Conservation (phyloP, 805 yeast genomes). For the Suhomyces sp. region DNA sequence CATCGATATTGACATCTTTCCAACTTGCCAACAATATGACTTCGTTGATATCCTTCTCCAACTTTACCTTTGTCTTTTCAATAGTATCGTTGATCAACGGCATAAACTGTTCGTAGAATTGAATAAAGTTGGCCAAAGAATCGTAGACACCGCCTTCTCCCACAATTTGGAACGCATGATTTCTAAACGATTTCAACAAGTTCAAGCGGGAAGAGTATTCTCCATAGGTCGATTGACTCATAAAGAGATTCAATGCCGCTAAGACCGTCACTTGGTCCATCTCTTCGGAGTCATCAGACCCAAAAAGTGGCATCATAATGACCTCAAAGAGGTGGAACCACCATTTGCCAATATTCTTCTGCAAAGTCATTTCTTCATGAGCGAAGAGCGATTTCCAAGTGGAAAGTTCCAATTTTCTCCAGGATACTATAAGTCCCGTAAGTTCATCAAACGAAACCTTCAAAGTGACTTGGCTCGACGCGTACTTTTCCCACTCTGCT, state of each 20-base stretch:
- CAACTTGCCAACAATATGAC: constrained; percentile 89
- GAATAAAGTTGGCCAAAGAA: constrained; percentile 55
- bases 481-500: constrained; percentile 92
- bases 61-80: constrained; percentile 42
- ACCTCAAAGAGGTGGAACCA: constrained; percentile 90
- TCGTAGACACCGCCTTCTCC: constrained; percentile 23
- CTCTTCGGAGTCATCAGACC: constrained; percentile 29
- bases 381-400: constrained; percentile 80
- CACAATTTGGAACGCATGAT: constrained; percentile 42
- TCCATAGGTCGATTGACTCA: constrained; percentile 75
- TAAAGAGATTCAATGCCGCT: constrained; percentile 66
- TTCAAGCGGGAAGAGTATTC: constrained; percentile 61
- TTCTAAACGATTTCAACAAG: constrained; percentile 61
- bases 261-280: constrained; percentile 26
- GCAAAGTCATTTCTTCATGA: constrained; percentile 53
- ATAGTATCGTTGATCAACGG: constrained; percentile 48
- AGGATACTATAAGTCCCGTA: constrained; percentile 70
- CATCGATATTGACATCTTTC: constrained; percentile 94
- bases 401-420: constrained; percentile 86
- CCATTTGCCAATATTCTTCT: constrained; percentile 67
- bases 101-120: constrained; percentile 66
- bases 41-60: constrained; percentile 81
- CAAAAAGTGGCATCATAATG: constrained; percentile 53
- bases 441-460: constrained; percentile 52
- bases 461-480: constrained; percentile 72